Base-by-base conservation (phyloP, 495 filamentous ascomycete genomes). In the Neurospora tetrasperma region DNA sequence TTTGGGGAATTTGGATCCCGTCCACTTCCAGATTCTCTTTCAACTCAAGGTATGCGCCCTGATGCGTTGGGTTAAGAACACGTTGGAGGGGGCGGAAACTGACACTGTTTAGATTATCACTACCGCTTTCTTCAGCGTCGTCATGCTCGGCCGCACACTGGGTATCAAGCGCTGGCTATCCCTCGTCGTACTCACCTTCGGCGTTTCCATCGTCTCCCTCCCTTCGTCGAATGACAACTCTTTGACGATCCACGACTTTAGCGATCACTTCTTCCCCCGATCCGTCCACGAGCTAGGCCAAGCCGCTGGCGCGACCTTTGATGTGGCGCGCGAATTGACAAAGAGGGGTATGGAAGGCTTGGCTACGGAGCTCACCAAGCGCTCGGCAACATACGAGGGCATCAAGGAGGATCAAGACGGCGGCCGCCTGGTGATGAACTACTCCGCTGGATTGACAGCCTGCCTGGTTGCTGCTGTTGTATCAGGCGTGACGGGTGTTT, bases 341-440 rank as follows among this genome's bases (percentile, higher is more conserved):
- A 85, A 80, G 69, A 82, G 86, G 9, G 81, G 85, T 11, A 73
- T 85, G 18, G 82, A 79, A 7, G 77, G 77, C 11, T 72, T 85
- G 7, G 77, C 76, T 8, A 83, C 86, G 43, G 88, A 87, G 48
- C 75, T 94, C 59, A 82, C 85, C 27, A 89, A 86, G 75, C 90
- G 96, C n/a, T 97, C 94, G n/a, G 94, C 94, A 6, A 96, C 94
- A 1, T 97, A 98, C 77, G 91, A 97, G 80, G 95, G 96, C 27
- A 97, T 97, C 70, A 86, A 93, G 74, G 91, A 96, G 73, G 95
- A 97, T 77, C 85, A 91, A 46, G 85, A 86, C 59, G 86, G 85
- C 20, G 83, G 87, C 35, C 91, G 90, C 10, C 7, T 66, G 54
- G 81, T 85, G 46, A 88, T 96, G 87, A 93, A 94, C 81, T 86